Evolutionary conservation across 129 eudicot species (phyloP).

Genomic region (Calendula officinalis): DNA sequence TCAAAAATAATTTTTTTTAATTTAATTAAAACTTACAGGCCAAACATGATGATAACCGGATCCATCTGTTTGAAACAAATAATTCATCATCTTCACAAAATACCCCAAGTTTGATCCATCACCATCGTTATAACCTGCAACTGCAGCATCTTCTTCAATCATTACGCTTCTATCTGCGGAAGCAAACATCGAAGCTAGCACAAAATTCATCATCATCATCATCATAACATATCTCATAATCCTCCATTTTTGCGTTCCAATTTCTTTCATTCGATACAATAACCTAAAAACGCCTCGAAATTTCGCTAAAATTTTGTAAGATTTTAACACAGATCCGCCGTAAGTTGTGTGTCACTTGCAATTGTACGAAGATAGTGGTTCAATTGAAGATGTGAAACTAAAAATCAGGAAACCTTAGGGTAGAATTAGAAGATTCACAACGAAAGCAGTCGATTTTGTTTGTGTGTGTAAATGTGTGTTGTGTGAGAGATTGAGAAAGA

Average conservation of each 20-base stretch:
- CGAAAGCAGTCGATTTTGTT: conserved; percentile 6
- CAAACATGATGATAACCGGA: conserved; percentile 89
- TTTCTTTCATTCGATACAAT: conserved; percentile 40
- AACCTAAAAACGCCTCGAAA: not conserved
- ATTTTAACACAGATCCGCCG: not conserved
- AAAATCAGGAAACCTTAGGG: not conserved
- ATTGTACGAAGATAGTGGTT: conserved; percentile 3
- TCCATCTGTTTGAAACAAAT: conserved; percentile 56
- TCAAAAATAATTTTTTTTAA: conserved; percentile 7
- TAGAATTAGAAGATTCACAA: not conserved
- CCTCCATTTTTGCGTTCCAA: conserved; percentile 43
- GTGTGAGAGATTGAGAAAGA: conserved; percentile 4
- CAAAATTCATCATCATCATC: conserved; percentile 42
- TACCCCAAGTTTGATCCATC: conserved; percentile 31
- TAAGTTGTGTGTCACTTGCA: not conserved
- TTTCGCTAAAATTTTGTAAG: not conserved
- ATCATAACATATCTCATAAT: conserved; percentile 35
- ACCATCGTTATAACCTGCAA: conserved; percentile 8
- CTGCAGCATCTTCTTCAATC: conserved; percentile 22
- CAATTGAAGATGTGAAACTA: not conserved
- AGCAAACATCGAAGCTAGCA: conserved; percentile 53
- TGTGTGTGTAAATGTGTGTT: not conserved
- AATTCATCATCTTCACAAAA: conserved; percentile 37
- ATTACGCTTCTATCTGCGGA: conserved; percentile 57
- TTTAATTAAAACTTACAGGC: conserved; percentile 66